Evolutionary conservation across 2,329 filamentous ascomycete genomes (phyloP), one percentile per base, ranked within the genome.

Genomic region (Aspergillus puulaauensis): DNA sequence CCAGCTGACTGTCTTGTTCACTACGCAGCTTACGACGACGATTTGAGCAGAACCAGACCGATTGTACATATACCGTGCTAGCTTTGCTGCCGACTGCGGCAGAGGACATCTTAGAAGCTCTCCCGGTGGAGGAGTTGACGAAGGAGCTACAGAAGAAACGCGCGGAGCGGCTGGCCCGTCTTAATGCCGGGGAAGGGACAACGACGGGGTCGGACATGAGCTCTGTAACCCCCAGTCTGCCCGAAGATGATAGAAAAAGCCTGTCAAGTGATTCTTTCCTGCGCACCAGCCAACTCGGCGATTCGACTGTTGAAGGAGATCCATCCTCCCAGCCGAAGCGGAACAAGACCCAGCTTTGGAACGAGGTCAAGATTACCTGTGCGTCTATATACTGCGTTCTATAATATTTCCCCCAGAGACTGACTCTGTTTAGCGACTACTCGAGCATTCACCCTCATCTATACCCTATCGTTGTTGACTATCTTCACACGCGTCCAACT

Each of bases 11-110:
- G n/a, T 33, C n/a, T 31, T 43, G n/a, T 23, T 24, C n/a, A 23
- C 41, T 33, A 27, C 37, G 21, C 68, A 98, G 93, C 76, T 85
- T 99, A 61, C 92, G 93, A 52, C 90, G 95, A 58, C 90, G 95
- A 70, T 99, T 99, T 78, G 91, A 98, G 75, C 95, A 99, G 77
- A 99, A 99, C 75, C 95, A 99, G 74, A 93, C 96, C 73, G 95
- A 99, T 77, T 99, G 95, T 78, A 97, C 93, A 48, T 97, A 96
- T 73, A 99, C 95, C 39, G 92, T 98, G 45, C 87, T 98, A n/a
- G 95, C 93, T 31, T 86, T 99, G 55, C 83, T 99, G 9, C 95
- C 95, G 4, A 96, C 93, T 35, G 90, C 92, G 6, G 93, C 93
- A 23, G 87, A 95, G 65, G 93, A 96, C 72, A 89, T 99, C 67